Conservation (phyloP, 768 basidiomycete species). For the Lactifluus subvellereus region DNA sequence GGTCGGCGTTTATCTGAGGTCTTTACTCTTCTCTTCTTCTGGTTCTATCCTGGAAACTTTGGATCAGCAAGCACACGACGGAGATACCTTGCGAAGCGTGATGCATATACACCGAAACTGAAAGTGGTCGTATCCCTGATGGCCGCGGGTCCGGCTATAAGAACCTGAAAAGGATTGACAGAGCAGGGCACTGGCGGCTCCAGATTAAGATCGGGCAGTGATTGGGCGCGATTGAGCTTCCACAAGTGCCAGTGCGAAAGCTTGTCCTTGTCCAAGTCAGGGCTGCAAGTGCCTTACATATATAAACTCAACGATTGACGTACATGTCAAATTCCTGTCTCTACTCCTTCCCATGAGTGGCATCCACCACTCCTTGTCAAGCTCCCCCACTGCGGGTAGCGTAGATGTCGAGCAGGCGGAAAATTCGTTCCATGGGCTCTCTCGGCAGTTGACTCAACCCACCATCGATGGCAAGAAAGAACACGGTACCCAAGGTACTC, state of each 20-base stretch:
- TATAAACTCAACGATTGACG: not conserved
- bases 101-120: no score
- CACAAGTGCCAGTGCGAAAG: not conserved
- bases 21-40: no score
- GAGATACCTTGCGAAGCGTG: no score
- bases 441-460: constrained; percentile 19
- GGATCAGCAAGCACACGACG: not conserved
- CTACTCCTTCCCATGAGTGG: not conserved
- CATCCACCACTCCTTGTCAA: constrained; percentile 6
- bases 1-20: no score
- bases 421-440: constrained; percentile 16
- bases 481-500: not conserved
- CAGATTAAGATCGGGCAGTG: not conserved
- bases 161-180: not conserved
- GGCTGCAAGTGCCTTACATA: not conserved
- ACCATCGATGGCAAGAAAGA: not conserved
- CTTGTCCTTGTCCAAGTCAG: not conserved
- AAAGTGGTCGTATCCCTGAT: no score
- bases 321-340: not conserved
- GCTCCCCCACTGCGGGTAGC: not conserved
- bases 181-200: not conserved
- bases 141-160: not conserved
- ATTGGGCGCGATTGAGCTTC: not conserved
- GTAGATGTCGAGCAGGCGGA: constrained; percentile 17
- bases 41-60: no score